A percentile compares a stretch with the other conserved stretches of the same genome.
Conservation (phyloP, 495 filamentous ascomycete genomes). For the Bryoglossum gracile region DNA sequence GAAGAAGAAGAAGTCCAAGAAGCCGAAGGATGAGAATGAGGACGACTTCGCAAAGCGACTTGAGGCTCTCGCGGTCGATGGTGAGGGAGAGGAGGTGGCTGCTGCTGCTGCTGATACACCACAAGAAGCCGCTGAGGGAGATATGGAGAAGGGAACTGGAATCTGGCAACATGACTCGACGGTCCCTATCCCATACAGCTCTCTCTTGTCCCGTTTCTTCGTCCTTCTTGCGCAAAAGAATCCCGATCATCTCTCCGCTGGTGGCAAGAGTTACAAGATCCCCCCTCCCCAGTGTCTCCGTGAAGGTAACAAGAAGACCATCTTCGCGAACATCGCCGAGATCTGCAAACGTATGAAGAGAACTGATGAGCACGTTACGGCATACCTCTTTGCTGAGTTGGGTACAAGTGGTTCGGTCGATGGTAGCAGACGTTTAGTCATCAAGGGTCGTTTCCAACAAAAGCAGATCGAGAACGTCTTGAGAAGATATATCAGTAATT, state of each 20-base stretch:
- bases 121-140: conserved; percentile 55
- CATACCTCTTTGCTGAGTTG: conserved; percentile 96
- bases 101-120: conserved; percentile 36
- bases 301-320: conserved; percentile 99
- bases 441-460: conserved; percentile 98
- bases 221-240: conserved; percentile 84
- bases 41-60: conserved; percentile 52
- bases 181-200: conserved; percentile 72
- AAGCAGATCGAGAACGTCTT: conserved; percentile 96
- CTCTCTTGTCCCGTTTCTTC: conserved; percentile 86
- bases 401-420: conserved; percentile 93
- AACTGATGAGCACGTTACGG: conserved; percentile 91
- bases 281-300: conserved; percentile 97
- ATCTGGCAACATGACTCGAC: conserved; percentile 78
- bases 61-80: conserved; percentile 71
- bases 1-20: conserved; percentile 96
- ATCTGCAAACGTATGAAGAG: conserved; percentile 88
- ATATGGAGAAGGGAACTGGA: conserved; percentile 84
- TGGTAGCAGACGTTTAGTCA: conserved; percentile 86
- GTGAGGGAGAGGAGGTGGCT: conserved; percentile 52
- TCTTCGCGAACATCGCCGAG: conserved; percentile 95
- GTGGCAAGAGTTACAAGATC: conserved; percentile 94
- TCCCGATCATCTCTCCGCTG: conserved; percentile 83
- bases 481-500: conserved; percentile 85
- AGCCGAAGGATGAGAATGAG: conserved; percentile 53